Evolutionary conservation across 75 land plant genomes (phyloP), one percentile per base, ranked within the genome.

Genomic region (Sequoia sempervirens): DNA sequence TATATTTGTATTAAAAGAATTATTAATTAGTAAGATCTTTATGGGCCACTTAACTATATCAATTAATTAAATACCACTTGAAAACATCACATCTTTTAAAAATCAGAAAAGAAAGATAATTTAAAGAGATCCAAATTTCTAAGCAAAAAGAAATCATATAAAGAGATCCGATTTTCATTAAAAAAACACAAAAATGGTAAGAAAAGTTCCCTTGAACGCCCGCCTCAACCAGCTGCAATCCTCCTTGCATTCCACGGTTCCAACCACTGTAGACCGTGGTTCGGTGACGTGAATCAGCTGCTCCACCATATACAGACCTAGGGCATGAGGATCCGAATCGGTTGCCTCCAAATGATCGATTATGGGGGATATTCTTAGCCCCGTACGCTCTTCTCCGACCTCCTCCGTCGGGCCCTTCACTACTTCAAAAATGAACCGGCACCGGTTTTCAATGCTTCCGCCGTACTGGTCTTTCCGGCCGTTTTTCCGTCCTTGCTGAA

Each of bases 291-390:
- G 95, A 15, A 94, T 94, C 34, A 94, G 86, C 38, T 70, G 73
- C 15, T 83, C 81, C 66, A 91, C 53, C 13, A 94, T 86, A 46
- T 88, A 88, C 15, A 89, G 86, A 30, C 92, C 94, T 17, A 94
- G 90, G 2, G 41, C 76, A 47, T 82, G 84, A 15, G 92, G 96
- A 72, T 94, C 83, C 2, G 94, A 91, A 83, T 91, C 92, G 2
- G 70, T 82, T 20, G 96, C 96, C 43, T 90, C 94, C 7, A 92
- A 88, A 85, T 94, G 96, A 74, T 94, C 94, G 5, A 94, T 91
- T 38, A 93, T 88, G 1, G 96, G 96, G 8, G 96, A 94, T 13
- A 94, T 76, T 79, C 94, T 85, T 14, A 94, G 85, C 5, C 83
- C 92, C 4, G 91, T 89, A 10, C 90, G 87, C n/a, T 82, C 84